phyloP scores from a whole-genome alignment of 2,329 filamentous ascomycete genomes.

The Grosmannia serpens region DNA sequence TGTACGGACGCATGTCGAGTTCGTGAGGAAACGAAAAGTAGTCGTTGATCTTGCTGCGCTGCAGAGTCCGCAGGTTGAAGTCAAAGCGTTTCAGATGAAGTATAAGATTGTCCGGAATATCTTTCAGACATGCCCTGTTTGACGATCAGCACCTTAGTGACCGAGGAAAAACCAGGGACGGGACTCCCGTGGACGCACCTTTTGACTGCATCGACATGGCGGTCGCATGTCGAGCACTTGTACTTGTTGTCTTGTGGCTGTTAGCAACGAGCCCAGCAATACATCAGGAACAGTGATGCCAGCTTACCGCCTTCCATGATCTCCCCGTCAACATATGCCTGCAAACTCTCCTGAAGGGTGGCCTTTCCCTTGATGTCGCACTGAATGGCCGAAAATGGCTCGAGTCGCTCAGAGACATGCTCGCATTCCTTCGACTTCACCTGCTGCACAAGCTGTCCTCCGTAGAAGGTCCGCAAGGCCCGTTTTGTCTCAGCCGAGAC shows the following conservation, averaged over 20 bases:
- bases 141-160: neutral
- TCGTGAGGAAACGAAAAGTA: conserved; percentile 75
- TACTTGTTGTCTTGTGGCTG: conserved; percentile 73
- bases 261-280: neutral
- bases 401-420: conserved; percentile 82
- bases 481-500: conserved; percentile 55
- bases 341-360: conserved; percentile 72
- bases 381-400: conserved; percentile 89
- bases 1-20: conserved; percentile 85
- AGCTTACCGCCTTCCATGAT: conserved; percentile 77
- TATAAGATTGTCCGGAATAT: conserved; percentile 86
- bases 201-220: conserved; percentile 87
- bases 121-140: conserved; percentile 73
- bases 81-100: conserved; percentile 89
- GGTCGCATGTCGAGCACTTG: conserved; percentile 83
- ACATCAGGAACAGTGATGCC: neutral
- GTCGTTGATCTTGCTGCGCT: conserved; percentile 90
- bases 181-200: conserved; percentile 32
- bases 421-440: conserved; percentile 90
- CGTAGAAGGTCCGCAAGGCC: conserved; percentile 71
- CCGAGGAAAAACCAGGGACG: neutral
- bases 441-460: conserved; percentile 85
- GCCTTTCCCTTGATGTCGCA: conserved; percentile 92
- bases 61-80: conserved; percentile 65
- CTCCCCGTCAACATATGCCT: conserved; percentile 93